Conservation (phyloP, 192 early-diverging fungal genomes). For the Gryganskiella cystojenkinii region DNA sequence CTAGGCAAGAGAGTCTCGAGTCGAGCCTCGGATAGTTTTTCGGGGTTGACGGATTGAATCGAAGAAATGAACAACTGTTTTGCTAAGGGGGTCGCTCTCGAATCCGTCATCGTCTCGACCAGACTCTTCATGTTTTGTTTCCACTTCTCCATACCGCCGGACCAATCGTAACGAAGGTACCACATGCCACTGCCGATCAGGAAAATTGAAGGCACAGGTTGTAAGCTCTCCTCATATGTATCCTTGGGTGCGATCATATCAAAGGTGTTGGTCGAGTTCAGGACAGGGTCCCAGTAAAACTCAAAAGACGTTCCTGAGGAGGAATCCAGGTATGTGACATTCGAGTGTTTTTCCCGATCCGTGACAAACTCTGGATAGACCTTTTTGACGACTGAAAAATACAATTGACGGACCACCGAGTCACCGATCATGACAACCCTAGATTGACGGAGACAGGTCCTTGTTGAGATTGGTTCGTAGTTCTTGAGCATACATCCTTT, state of each 20-base stretch:
- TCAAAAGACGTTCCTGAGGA: constrained; percentile 52
- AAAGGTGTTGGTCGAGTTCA: constrained; percentile 58
- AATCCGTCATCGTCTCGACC: constrained; percentile 16
- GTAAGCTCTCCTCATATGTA: not conserved
- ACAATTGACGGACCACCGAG: constrained; percentile 72
- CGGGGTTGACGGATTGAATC: constrained; percentile 57
- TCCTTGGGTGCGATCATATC: constrained; percentile 14
- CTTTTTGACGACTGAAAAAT: constrained; percentile 61
- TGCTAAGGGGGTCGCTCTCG: constrained; percentile 3
- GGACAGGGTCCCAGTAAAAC: constrained; percentile 82
- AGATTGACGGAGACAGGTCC: constrained; percentile 57
- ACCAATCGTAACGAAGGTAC: constrained; percentile 68
- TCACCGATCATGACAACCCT: constrained; percentile 75
- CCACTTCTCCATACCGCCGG: constrained; percentile 58
- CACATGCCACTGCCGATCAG: constrained; percentile 71
- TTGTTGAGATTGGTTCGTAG: constrained; percentile 58
- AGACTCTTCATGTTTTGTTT: constrained; percentile 53
- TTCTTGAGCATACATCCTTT: constrained; percentile 67
- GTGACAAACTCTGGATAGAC: constrained; percentile 51
- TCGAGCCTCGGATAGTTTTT: constrained; percentile 61
- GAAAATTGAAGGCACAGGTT: constrained; percentile 46
- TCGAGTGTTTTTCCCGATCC: constrained; percentile 47
- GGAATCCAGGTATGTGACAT: constrained; percentile 52
- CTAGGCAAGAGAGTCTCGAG: constrained; percentile 52
- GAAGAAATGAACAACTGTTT: constrained; percentile 52